Evolutionary conservation across 2,329 filamentous ascomycete genomes (phyloP), one percentile per base, ranked within the genome.

Genomic region (Penicillium fuscoglaucum): DNA sequence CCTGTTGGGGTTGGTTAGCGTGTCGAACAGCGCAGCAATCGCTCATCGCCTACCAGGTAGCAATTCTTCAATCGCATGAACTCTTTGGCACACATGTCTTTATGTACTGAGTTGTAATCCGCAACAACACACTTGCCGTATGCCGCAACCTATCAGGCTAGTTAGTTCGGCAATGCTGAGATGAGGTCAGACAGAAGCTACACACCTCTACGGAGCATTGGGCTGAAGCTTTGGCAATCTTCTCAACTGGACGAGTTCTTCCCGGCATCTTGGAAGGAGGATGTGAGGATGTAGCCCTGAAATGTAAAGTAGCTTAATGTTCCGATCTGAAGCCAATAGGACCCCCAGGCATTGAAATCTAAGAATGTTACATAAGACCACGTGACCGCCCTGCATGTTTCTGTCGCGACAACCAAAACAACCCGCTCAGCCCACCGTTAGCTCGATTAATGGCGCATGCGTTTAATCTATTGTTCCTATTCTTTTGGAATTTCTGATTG

Each of bases 101-200:
- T 96, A 67, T 92, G 85, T 3, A 96, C 86, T 4, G 91, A 86
- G 71, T 93, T 93, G 77, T 96, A 98, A 72, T 98, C 93, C 40
- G 86, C 85, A 51, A 93, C 84, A 63, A 99, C 87, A 73, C 95
- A 99, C 80, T 92, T 93, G 65, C 93, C 95, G 71, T 98, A 99
- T 13, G 85, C 81, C 3, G 91, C 83, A 52, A 91, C 89, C 93
- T 98, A 62, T 57, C 52, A 50, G 55, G 43, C 33, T 40, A 57
- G 62, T 66, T 65, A 66, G 54, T 51, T 57, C 31, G 46, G 49
- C n/a, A 48, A 28, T 51, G 15, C 37, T 33, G 31, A 17, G 19
- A 50, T 39, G 37, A 33, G 13, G 43, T 40, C 13, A 15, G 26
- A 41, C 19, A 33, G 47, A 9, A 39, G 24, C 19, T 28, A 69